A percentile compares a stretch with the other conserved stretches of the same genome.
Conservation (phyloP, 1,139 yeast genomes). For the Zygosaccharomyces pseudobailii region DNA sequence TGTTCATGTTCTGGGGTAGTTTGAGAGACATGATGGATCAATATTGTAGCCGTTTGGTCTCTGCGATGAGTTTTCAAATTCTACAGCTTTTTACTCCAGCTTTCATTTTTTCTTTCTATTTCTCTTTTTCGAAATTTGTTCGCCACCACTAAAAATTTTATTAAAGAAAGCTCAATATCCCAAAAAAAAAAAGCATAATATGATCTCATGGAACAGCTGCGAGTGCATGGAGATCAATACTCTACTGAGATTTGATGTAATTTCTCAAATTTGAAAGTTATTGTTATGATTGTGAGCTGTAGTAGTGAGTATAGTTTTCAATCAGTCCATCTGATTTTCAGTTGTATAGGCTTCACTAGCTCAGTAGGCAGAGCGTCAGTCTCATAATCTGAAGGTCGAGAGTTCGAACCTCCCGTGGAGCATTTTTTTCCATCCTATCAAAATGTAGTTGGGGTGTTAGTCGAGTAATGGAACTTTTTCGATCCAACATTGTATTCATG, state of each 20-base stretch:
- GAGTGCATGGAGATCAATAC: neutral
- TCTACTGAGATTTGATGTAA: too few species aligned
- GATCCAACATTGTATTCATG: too few species aligned
- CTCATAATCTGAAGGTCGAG: slow-evolving; percentile 43
- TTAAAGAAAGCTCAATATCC: neutral
- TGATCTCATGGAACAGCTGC: neutral
- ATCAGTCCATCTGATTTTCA: neutral
- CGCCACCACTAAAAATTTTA: slow-evolving; percentile 11
- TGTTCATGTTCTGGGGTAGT: slow-evolving; percentile 87
- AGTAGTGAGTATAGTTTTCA: neutral
- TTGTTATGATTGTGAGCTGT: neutral
- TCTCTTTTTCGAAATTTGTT: neutral
- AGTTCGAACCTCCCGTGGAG: slow-evolving; percentile 50
- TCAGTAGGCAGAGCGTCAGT: slow-evolving; percentile 44
- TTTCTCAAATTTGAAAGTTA: too few species aligned
- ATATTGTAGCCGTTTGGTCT: neutral
- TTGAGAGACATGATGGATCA: slow-evolving; percentile 67
- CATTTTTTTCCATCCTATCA: slow-evolving; percentile 28
- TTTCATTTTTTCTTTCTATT: neutral
- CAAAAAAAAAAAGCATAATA: neutral
- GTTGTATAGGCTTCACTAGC: slow-evolving; percentile 36
- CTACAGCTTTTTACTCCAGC: neutral
- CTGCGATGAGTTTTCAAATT: neutral
- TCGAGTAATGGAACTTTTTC: too few species aligned
- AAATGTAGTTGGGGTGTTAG: too few species aligned